phyloP scores from a whole-genome alignment of 139 green algal genomes.

The Yamagishiella unicocca region DNA sequence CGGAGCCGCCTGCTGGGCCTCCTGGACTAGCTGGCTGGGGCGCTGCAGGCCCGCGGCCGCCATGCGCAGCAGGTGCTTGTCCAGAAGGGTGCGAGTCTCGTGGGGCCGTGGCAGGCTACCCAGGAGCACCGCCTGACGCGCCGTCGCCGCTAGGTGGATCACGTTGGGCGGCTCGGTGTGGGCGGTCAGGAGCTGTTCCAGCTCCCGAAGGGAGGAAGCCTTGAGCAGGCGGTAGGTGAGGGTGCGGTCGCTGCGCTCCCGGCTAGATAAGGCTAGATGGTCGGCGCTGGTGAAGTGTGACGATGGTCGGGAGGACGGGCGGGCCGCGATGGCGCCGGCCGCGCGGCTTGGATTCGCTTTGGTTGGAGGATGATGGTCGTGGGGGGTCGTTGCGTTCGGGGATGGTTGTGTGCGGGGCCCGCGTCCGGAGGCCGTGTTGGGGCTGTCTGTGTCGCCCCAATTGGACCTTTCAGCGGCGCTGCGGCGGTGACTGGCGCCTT shows the following conservation, averaged over 20 bases:
- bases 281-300: too few relatives aligned
- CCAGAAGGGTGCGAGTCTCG: background rate
- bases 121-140: constrained; percentile 36
- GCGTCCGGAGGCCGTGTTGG: too few relatives aligned
- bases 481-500: too few relatives aligned
- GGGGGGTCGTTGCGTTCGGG: too few relatives aligned
- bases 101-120: background rate
- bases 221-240: constrained; percentile 28
- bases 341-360: too few relatives aligned
- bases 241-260: background rate
- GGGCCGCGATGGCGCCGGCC: background rate
- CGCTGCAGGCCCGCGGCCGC: background rate
- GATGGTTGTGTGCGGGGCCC: too few relatives aligned
- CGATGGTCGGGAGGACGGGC: background rate
- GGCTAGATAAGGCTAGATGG: too few relatives aligned
- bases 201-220: background rate
- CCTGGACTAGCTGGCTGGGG: too few relatives aligned
- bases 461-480: too few relatives aligned
- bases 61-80: background rate
- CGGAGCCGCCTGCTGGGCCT: too few relatives aligned
- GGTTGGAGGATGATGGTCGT: too few relatives aligned
- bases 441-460: too few relatives aligned
- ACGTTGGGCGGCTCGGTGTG: background rate
- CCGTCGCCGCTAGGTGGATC: constrained; percentile 35
- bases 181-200: background rate